Base-by-base conservation (phyloP, 2,329 filamentous ascomycete genomes). In the Neonectria neomacrospora region DNA sequence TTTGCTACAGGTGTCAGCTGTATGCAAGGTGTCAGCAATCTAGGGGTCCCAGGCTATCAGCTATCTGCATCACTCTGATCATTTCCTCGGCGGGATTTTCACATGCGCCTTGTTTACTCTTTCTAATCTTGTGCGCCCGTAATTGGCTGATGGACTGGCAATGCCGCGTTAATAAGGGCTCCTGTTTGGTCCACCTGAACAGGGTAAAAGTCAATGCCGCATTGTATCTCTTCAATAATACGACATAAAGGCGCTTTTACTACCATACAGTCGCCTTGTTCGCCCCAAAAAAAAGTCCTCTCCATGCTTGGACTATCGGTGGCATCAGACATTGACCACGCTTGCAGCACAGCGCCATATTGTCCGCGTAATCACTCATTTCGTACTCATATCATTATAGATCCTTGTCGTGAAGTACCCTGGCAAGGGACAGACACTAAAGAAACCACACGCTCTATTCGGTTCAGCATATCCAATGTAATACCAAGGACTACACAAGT, bases 61-160 rank as follows among this genome's bases (percentile, higher is more conserved):
- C 32, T 53, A 22, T 53, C 32, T 20, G 32, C 30, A 41, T 20
- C 14, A 41, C 32, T 53, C 23, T 16, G 50, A 53, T 53, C 50
- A 26, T 41, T 53, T 53, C 50, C 50, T 34, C 20, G 9, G 7
- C 26, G 12, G n/a, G 30, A 37, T 20, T 20, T 22, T 14, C 18
- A 18, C 4, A 34, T 51, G 18, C 30, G 48, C 18, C 30, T 34
- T 23, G 9, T 18, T 20, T 23, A 34, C 26, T 20, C 3, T n/a
- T 18, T 20, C n/a, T 20, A n/a, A 18, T 3, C 8, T 10, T 20
- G 1, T 11, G 9, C 8, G n/a, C 18, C 37, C n/a, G 3, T 7
- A 41, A 20, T 41, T 41, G n/a, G 37, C n/a, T 11, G n/a, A 18
- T 41, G 8, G 3, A 18, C 37, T 10, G 7, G n/a, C 2, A 39